Conservation (phyloP, 2,329 filamentous ascomycete species). For the Tetracladium maxilliforme region DNA sequence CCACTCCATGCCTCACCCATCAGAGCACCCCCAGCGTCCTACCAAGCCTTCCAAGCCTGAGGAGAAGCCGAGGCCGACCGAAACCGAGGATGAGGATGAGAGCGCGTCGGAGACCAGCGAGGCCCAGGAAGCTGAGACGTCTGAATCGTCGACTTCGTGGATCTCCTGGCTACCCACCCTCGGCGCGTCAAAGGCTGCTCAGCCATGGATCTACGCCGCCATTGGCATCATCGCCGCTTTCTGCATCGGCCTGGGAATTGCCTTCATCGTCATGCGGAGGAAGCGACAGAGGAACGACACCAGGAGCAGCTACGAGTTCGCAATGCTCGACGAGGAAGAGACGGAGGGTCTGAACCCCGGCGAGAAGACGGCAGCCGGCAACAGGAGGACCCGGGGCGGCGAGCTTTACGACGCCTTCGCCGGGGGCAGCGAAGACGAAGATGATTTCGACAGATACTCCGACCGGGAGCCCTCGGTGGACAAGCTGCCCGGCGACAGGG, state of each 20-base stretch:
- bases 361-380: conserved; percentile 27
- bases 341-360: conserved; percentile 33
- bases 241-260: conserved; percentile 65
- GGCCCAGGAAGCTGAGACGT: too few species aligned
- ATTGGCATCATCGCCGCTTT: conserved; percentile 75
- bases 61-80: too few species aligned
- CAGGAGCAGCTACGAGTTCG: conserved; percentile 83
- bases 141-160: too few species aligned
- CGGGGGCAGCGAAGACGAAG: conserved; percentile 67
- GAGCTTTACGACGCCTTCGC: conserved; percentile 98
- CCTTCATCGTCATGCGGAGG: conserved; percentile 67
- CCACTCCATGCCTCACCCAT: conserved; percentile 27
- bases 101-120: too few species aligned
- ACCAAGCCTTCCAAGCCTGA: too few species aligned
- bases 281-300: conserved; percentile 60
- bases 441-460: conserved; percentile 39
- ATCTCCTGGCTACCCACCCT: conserved; percentile 82
- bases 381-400: conserved; percentile 29
- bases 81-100: too few species aligned
- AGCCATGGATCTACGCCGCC: conserved; percentile 87
- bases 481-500: too few species aligned
- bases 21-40: conserved; percentile 51
- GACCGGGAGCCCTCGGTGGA: too few species aligned
- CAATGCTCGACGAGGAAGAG: conserved; percentile 77
- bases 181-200: conserved; percentile 72